Evolutionary conservation across 1,284 basidiomycete species (phyloP).

Genomic region (Cutaneotrichosporon cutaneum): DNA sequence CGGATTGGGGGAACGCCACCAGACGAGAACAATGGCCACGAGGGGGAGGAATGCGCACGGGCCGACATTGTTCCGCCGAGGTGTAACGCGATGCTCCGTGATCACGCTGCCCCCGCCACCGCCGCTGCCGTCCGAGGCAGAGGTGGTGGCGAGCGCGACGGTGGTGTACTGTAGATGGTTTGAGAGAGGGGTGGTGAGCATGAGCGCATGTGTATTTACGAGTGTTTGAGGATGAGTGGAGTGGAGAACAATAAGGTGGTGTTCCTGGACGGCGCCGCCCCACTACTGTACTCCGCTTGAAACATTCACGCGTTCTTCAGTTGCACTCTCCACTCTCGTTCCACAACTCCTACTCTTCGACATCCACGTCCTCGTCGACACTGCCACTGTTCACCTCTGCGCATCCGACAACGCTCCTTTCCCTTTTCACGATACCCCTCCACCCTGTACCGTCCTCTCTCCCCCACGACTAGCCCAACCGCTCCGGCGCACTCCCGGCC

Average conservation of each 20-base stretch:
- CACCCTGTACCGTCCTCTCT: too few species aligned
- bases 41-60: not conserved
- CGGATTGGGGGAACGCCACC: slow-evolving; percentile 2
- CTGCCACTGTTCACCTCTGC: not conserved
- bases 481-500: not conserved
- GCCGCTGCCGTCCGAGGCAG: not conserved
- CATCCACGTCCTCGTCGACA: not conserved
- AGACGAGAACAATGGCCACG: not conserved
- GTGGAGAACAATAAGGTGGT: not conserved
- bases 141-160: not conserved
- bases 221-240: not conserved
- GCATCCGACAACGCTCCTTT: not conserved
- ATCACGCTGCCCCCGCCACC: too few species aligned
- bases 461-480: not conserved
- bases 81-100: slow-evolving; percentile 6
- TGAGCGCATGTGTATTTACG: not conserved
- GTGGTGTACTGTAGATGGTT: not conserved
- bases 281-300: not conserved
- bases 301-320: not conserved
- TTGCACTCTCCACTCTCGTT: not conserved
- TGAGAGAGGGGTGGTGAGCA: not conserved
- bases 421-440: not conserved
- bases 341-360: not conserved
- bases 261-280: not conserved
- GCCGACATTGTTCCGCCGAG: not conserved